A percentile compares a stretch with the other conserved stretches of the same genome.
Evolutionary conservation across 1,284 basidiomycete genomes (phyloP).

Genomic region (Pseudozyma pruni): DNA sequence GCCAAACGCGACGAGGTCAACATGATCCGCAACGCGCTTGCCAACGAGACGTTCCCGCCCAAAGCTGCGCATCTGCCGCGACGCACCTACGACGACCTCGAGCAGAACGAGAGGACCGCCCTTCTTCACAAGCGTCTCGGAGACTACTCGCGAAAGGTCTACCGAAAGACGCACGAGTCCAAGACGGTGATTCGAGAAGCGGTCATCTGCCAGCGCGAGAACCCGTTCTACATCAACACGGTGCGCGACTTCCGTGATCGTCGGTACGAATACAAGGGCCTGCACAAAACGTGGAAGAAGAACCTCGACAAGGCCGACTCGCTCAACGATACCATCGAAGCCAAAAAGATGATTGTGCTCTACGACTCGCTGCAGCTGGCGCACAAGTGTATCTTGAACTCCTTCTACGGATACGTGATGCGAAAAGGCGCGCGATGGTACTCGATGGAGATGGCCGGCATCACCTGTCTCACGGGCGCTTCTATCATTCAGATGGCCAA

Average conservation of each 20-base stretch:
- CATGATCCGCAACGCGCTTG: conserved; percentile 97
- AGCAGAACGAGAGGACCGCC: conserved; percentile 87
- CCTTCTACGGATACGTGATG: conserved; percentile 99
- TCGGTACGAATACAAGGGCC: conserved; percentile 98
- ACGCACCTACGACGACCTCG: conserved; percentile 85
- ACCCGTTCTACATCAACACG: conserved; percentile 99
- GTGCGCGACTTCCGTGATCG: conserved; percentile 97
- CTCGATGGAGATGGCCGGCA: conserved; percentile 99
- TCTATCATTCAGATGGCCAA: conserved; percentile 99
- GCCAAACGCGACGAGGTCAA: conserved; percentile 98
- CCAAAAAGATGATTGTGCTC: conserved; percentile 99
- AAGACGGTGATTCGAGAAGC: conserved; percentile 92
- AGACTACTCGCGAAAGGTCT: conserved; percentile 98
- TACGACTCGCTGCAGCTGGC: conserved; percentile 99
- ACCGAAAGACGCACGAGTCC: conserved; percentile 99
- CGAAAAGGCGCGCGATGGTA: conserved; percentile 99
- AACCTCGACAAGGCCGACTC: conserved; percentile 82
- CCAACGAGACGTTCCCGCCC: conserved; percentile 91
- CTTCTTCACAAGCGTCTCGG: conserved; percentile 95
- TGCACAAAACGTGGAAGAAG: conserved; percentile 99
- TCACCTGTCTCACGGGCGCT: conserved; percentile 98
- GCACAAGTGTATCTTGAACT: conserved; percentile 99
- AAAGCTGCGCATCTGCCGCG: conserved; percentile 79
- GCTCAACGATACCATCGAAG: conserved; percentile 90
- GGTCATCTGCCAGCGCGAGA: conserved; percentile 97